Evolutionary conservation across 345 rosid species (phyloP), one percentile per base, ranked within the genome.

Genomic region (Syzygium aromaticum): DNA sequence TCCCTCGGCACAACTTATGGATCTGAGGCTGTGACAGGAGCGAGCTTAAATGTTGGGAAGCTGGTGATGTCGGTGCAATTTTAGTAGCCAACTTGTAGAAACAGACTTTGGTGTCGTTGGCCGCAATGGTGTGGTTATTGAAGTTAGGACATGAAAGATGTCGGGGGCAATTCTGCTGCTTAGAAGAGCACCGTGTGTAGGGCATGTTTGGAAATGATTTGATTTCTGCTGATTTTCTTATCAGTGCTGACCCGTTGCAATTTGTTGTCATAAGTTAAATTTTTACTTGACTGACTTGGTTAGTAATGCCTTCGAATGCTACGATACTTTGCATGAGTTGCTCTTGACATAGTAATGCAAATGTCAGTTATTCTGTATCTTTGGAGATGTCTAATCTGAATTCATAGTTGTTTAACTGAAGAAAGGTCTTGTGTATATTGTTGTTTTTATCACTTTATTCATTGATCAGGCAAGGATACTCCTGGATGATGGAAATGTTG

Each of bases 391-490:
- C 7, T 33, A 27, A 19, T 73, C 15, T 33, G 82, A 73, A 38
- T 73, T 33, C 82, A 5, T 38, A 38, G 49, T 73, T 19, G 49
- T 38, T 38, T 27, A 73, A 19, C 13, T 73, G 49, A 10, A 5
- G 17, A 73, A 73, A 21, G 49, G 82, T 38, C 27, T 22, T 10
- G 25, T 73, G 82, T 33, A 38, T 73, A 73, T 38, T 4, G 15
- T 73, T 38, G 22, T 73, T 40, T 86, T 22, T 40, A 86, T 57
- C 52, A 9, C 84, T 87, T 90, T 64, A 25, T 85, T 91, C 16
- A 59, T 33, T 87, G 91, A 86, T 87, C 93, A 97, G 99, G 99
- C 99, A 84, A 94, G 97, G 93, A 93, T 95, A 88, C 95, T 98
- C 78, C 93, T 91, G 93, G 99, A 92, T 86, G 87, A 91, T 54